phyloP scores from a whole-genome alignment of 768 basidiomycete species.

The Pulveroboletus sp. region DNA sequence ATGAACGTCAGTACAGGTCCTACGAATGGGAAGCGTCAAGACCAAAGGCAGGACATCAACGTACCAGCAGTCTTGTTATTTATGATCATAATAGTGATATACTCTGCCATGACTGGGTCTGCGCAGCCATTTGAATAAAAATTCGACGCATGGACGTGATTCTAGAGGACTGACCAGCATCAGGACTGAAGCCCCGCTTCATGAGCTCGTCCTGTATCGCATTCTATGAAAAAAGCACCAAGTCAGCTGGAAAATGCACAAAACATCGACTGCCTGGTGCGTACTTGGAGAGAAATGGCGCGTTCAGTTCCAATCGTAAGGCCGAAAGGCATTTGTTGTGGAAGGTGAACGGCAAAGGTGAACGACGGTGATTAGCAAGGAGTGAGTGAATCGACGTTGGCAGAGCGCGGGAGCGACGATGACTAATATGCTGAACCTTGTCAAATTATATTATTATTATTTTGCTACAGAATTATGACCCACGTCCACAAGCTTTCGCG shows the following conservation, averaged over 20 bases:
- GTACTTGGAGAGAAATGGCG: conserved; percentile 63
- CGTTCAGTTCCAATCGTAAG: conserved; percentile 78
- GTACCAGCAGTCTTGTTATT: conserved; percentile 80
- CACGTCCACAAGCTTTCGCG: too few relatives aligned
- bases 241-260: conserved; percentile 13
- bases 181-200: conserved; percentile 66
- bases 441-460: conserved; percentile 1
- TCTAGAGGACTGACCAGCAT: conserved; percentile 52
- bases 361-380: conserved; percentile 26
- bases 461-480: neutral
- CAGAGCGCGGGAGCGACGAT: conserved; percentile 12
- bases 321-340: conserved; percentile 58
- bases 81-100: conserved; percentile 92
- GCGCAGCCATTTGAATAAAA: conserved; percentile 6
- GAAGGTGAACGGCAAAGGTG: conserved; percentile 18
- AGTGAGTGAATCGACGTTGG: conserved; percentile 22
- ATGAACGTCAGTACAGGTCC: conserved; percentile 5
- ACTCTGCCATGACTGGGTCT: conserved; percentile 93
- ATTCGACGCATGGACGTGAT: conserved; percentile 2
- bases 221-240: conserved; percentile 40
- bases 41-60: conserved; percentile 20
- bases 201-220: conserved; percentile 79
- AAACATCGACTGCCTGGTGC: conserved; percentile 9
- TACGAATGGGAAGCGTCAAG: neutral
- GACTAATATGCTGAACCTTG: conserved; percentile 25